phyloP scores from a whole-genome alignment of 2,329 filamentous ascomycete genomes.

The Colletotrichum sp. region DNA sequence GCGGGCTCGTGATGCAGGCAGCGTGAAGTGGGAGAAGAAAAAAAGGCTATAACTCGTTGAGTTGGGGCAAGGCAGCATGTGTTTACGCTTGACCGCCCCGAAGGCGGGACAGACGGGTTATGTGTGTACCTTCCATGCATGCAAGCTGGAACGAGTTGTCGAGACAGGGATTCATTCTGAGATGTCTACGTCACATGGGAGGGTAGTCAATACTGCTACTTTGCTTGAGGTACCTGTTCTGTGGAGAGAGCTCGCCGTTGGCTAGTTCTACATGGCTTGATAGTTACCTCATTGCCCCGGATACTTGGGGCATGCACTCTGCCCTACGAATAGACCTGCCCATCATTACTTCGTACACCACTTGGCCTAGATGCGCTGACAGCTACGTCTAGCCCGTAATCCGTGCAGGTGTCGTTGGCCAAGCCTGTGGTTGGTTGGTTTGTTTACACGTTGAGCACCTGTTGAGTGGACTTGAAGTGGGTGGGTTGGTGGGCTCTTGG shows the following conservation, averaged over 20 bases:
- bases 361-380: not conserved
- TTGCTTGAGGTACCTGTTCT: not conserved
- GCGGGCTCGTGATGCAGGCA: not conserved
- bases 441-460: not conserved
- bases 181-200: slow-evolving; percentile 5
- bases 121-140: not conserved
- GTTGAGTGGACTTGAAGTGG: not conserved
- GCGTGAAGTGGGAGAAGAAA: not conserved
- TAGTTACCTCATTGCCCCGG: not conserved
- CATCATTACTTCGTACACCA: not conserved
- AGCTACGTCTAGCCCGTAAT: not conserved
- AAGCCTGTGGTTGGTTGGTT: slow-evolving; percentile 8
- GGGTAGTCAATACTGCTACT: not conserved
- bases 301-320: not conserved
- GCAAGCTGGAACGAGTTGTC: not conserved
- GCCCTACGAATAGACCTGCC: not conserved
- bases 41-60: not conserved
- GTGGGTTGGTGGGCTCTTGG: not conserved
- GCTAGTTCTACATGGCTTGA: not conserved
- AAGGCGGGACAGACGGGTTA: not conserved
- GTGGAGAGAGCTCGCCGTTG: not conserved
- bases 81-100: slow-evolving; percentile 2
- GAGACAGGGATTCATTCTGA: not conserved
- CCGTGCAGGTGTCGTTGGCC: slow-evolving; percentile 1
- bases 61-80: not conserved